These are phyloP conservation scores for Hypericum androsaemum DNA, from an alignment of 345 rosid species.

Conservation along the genomic window DNA sequence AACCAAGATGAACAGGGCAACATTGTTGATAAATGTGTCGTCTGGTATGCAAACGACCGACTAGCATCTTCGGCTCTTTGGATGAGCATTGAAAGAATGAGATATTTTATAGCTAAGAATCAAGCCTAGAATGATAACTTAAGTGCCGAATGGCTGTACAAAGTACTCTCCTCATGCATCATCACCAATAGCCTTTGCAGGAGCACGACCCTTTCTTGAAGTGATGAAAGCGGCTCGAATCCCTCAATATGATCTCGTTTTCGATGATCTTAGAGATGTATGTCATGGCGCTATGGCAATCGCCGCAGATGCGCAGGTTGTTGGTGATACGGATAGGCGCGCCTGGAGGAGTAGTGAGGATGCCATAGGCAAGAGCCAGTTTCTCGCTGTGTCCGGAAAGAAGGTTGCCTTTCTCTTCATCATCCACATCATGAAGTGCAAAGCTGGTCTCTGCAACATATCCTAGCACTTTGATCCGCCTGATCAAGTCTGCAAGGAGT, in stretches of 20 bases:
- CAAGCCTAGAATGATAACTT: too few relatives aligned
- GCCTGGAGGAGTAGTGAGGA: slow-evolving; percentile 47
- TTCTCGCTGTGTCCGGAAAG: slow-evolving; percentile 77
- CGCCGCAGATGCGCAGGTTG: slow-evolving; percentile 73
- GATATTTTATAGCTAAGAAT: too few relatives aligned
- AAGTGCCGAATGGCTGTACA: too few relatives aligned
- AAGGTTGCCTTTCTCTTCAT: slow-evolving; percentile 79
- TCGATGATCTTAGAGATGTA: slow-evolving; percentile 58
- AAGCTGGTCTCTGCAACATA: slow-evolving; percentile 70
- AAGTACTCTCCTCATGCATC: background rate
- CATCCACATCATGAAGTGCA: slow-evolving; percentile 85
- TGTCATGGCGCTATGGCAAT: slow-evolving; percentile 65
- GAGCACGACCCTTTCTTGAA: slow-evolving; percentile 73
- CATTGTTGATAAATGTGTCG: too few relatives aligned
- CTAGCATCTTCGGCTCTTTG: too few relatives aligned
- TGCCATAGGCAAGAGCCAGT: slow-evolving; percentile 71
- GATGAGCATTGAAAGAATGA: too few relatives aligned
- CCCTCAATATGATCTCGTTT: slow-evolving; percentile 71
- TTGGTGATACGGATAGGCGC: slow-evolving; percentile 62
- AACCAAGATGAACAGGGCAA: too few relatives aligned
- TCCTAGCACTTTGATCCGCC: slow-evolving; percentile 56
- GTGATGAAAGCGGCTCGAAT: slow-evolving; percentile 88
- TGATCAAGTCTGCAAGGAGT: slow-evolving; percentile 44
- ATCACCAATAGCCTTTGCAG: slow-evolving; percentile 75
- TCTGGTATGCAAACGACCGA: too few relatives aligned